Base-by-base conservation (phyloP, 345 rosid species). In the Salix dunnii region DNA sequence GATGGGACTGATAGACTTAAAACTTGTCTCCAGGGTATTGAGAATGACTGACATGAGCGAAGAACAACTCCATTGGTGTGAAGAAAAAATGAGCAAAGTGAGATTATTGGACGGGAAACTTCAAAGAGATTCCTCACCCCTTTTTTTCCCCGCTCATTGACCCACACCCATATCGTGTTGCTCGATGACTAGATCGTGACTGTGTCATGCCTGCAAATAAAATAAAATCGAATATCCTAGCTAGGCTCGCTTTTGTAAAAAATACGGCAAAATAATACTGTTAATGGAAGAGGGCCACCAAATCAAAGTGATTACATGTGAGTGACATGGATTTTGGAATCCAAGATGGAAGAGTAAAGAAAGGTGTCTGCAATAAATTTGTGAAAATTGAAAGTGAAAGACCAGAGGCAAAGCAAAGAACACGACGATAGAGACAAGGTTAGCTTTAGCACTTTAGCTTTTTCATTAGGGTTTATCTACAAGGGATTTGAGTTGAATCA, bases 51-150 rank as follows among this genome's bases (percentile, higher is more conserved):
- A 87, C 23, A 55, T 96, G 60, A 88, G 81, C 8, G 99, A 96
- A 76, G 91, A 90, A 71, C 90, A 88, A 73, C 71, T 92, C 74
- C 97, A 96, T 75, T 96, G 99, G 99, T 91, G 97, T 48, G 99
- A 94, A 80, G 98, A 85, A 82, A 96, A 94, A 87, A 94, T 91
- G 97, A 96, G 93, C 92, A 96, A 88, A 89, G 92, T 94, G 30
- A 92, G 87, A 28, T 78, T 94, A 28, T 51, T 76, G 72, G 91
- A 85, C 49, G 94, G 97, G 74, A 89, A 90, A 74, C 83, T 96
- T 51, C 97, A 94, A 82, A 91, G 98, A 89, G 98, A 96, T 78
- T 88, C 96, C 68, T 83, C 96, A 0, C 88, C 97, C 79, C 91
- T 94, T 82, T 96, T 96, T 79, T 96, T 92, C 88, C 99, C 97